Evolutionary conservation across 129 eudicot species (phyloP).

Genomic region (Logfia minima): DNA sequence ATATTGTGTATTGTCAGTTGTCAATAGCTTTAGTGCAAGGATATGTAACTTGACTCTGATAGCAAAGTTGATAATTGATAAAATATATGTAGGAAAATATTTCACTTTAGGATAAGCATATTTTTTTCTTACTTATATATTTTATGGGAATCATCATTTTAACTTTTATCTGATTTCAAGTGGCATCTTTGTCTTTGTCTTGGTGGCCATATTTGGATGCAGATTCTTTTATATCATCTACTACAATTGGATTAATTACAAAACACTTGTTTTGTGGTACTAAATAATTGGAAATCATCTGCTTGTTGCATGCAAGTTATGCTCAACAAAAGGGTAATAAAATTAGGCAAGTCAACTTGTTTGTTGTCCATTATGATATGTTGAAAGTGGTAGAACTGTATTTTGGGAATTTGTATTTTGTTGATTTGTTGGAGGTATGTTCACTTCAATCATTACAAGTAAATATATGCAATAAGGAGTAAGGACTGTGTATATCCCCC

Average conservation of each 20-base stretch:
- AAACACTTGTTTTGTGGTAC: neutral
- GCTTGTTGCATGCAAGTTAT: too few relatives aligned
- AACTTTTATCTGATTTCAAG: slow-evolving; percentile 4
- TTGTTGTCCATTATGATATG: neutral
- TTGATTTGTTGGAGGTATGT: neutral
- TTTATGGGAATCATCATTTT: neutral
- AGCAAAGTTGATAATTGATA: slow-evolving; percentile 24
- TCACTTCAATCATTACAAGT: neutral
- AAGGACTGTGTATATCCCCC: neutral
- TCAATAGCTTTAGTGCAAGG: slow-evolving; percentile 20
- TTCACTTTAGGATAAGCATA: neutral
- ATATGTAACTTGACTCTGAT: slow-evolving; percentile 21
- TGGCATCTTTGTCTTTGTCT: neutral
- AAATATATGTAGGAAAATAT: slow-evolving; percentile 17
- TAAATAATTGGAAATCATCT: too few relatives aligned
- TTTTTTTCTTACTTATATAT: neutral
- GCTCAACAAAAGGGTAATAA: neutral
- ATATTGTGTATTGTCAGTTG: slow-evolving; percentile 25
- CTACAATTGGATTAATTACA: neutral
- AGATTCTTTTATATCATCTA: neutral
- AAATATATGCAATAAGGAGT: neutral
- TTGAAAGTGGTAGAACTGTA: neutral
- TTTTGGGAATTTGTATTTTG: slow-evolving; percentile 6
- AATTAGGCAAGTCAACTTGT: neutral
- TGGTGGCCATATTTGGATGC: neutral